phyloP scores from a whole-genome alignment of 805 yeast genomes.

The Yamadazyma takamatsuzukensis region DNA sequence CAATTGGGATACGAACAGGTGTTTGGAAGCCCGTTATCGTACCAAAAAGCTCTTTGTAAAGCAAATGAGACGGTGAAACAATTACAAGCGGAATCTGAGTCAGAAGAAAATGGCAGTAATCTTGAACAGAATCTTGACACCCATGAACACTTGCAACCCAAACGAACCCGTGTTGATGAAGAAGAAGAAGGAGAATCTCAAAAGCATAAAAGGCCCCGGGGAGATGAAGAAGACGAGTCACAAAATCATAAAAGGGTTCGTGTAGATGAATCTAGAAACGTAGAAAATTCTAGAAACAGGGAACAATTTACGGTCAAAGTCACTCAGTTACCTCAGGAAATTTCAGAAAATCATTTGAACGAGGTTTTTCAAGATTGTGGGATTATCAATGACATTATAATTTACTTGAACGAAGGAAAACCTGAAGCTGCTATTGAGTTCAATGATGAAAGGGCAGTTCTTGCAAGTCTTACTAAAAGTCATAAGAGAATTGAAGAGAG shows the following conservation, averaged over 20 bases:
- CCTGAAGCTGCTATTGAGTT: conserved; percentile 59
- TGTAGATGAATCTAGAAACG: neutral
- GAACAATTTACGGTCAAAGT: conserved; percentile 61
- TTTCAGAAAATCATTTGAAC: conserved; percentile 35
- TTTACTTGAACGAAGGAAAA: conserved; percentile 11
- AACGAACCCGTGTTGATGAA: conserved; percentile 9
- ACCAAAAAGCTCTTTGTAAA: conserved; percentile 18
- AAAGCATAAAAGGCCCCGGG: neutral
- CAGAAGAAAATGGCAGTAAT: conserved; percentile 3
- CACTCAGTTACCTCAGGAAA: conserved; percentile 38
- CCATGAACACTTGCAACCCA: conserved; percentile 5
- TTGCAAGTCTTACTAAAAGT: conserved; percentile 60
- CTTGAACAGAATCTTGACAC: conserved; percentile 1
- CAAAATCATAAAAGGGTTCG: neutral
- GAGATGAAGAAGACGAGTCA: neutral
- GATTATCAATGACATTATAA: conserved; percentile 32
- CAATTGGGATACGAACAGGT: conserved; percentile 35
- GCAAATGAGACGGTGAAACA: conserved; percentile 19
- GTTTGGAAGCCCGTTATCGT: conserved; percentile 23
- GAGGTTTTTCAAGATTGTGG: conserved; percentile 64
- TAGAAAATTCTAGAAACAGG: conserved; percentile 43
- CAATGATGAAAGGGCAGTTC: conserved; percentile 40
- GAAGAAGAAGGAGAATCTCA: conserved; percentile 2
- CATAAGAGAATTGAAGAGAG: conserved; percentile 42
- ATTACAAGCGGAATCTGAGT: conserved; percentile 6